Evolutionary conservation across 2,329 filamentous ascomycete species (phyloP).

Genomic region (Metarhizium brunneum): DNA sequence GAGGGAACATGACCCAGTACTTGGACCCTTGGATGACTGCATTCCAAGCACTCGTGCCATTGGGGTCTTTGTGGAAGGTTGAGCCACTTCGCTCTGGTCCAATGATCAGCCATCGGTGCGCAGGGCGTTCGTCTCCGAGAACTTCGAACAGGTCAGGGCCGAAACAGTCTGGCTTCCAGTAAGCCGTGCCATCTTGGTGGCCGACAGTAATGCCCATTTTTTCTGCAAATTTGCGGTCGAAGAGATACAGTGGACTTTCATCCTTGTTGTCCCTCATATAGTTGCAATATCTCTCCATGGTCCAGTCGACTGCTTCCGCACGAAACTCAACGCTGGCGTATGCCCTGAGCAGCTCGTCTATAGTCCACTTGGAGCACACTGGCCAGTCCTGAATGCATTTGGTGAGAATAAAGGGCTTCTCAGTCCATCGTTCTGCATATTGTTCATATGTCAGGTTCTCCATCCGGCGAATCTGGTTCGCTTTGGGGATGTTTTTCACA

Average conservation of each 20-base stretch:
- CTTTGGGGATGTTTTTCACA: slow-evolving; percentile 57
- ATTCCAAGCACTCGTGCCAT: slow-evolving; percentile 80
- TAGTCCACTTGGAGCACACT: slow-evolving; percentile 63
- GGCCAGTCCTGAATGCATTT: slow-evolving; percentile 76
- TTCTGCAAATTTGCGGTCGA: slow-evolving; percentile 76
- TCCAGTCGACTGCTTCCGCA: slow-evolving; percentile 92
- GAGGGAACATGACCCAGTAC: slow-evolving; percentile 98
- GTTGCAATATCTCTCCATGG: slow-evolving; percentile 65
- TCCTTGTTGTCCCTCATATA: slow-evolving; percentile 77
- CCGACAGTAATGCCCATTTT: slow-evolving; percentile 71
- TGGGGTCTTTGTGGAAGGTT: slow-evolving; percentile 84
- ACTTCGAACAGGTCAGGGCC: slow-evolving; percentile 78
- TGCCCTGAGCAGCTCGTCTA: slow-evolving; percentile 52
- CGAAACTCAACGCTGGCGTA: slow-evolving; percentile 66
- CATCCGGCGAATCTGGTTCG: slow-evolving; percentile 66
- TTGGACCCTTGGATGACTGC: slow-evolving; percentile 83
- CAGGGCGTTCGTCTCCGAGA: slow-evolving; percentile 68
- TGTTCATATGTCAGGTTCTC: slow-evolving; percentile 59
- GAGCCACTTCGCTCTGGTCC: slow-evolving; percentile 81
- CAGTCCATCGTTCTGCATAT: slow-evolving; percentile 67
- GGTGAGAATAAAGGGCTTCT: slow-evolving; percentile 80
- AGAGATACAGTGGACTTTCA: slow-evolving; percentile 87
- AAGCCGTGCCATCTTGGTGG: slow-evolving; percentile 41
- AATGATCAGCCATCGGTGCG: slow-evolving; percentile 87
- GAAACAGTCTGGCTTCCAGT: slow-evolving; percentile 78